These are phyloP conservation scores for Cordyceps javanica DNA, from an alignment of 2,329 filamentous ascomycete genomes.

Conservation along the genomic window DNA sequence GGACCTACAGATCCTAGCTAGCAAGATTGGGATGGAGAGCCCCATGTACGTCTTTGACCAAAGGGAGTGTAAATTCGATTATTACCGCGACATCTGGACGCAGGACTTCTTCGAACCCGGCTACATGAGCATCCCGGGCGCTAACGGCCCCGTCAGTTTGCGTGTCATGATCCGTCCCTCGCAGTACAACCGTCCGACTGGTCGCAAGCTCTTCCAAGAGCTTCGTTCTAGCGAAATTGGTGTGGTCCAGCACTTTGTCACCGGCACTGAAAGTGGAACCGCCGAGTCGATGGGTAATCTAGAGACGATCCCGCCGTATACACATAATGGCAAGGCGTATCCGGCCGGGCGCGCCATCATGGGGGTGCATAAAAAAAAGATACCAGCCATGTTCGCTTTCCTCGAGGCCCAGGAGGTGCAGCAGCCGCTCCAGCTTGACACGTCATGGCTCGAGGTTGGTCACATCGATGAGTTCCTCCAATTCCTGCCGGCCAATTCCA, in stretches of 20 bases:
- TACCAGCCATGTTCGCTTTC: constrained; percentile 20
- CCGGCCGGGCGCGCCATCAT: neutral
- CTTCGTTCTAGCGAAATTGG: neutral
- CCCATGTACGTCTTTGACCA: too few relatives aligned
- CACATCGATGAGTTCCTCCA: constrained; percentile 26
- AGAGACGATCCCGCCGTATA: neutral
- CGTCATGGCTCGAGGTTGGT: constrained; percentile 20
- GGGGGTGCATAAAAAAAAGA: neutral
- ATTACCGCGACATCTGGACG: neutral
- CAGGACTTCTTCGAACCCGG: constrained; percentile 4
- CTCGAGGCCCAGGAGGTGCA: constrained; percentile 29
- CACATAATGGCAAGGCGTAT: neutral
- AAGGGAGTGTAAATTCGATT: too few relatives aligned
- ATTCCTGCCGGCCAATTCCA: constrained; percentile 21
- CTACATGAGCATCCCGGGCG: neutral
- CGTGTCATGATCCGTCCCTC: neutral
- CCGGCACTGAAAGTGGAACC: neutral
- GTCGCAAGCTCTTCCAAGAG: neutral
- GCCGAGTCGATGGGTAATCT: neutral
- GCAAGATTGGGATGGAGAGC: too few relatives aligned
- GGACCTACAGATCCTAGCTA: too few relatives aligned
- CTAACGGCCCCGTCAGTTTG: neutral
- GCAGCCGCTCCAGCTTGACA: constrained; percentile 27
- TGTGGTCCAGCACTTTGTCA: neutral
- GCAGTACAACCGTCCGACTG: neutral